These are phyloP conservation scores for Didymosphaeria variabile DNA, from an alignment of 2,329 filamentous ascomycete species.

Conservation along the genomic window DNA sequence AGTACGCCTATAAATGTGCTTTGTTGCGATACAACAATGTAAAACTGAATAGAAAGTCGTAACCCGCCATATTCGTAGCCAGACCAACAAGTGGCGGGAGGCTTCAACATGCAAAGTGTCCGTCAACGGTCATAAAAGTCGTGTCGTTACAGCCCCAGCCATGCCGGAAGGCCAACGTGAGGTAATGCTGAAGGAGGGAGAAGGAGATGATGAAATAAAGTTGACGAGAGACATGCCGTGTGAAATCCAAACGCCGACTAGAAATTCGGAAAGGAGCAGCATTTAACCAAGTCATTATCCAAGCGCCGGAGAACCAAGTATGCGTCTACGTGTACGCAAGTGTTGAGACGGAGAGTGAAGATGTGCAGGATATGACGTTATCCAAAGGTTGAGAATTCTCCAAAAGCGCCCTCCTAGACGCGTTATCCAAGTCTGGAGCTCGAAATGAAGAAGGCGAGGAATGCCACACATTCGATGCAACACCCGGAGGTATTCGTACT, in stretches of 20 bases:
- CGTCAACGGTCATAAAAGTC: conserved; percentile 16
- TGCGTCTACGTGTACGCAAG: neutral
- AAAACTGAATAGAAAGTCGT: neutral
- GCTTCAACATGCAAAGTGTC: conserved; percentile 11
- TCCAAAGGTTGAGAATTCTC: neutral
- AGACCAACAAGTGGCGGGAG: neutral
- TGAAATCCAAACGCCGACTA: neutral
- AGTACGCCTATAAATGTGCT: conserved; percentile 10
- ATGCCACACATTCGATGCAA: neutral
- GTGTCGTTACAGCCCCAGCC: conserved; percentile 10
- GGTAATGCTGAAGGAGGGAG: conserved; percentile 1
- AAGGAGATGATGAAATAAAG: conserved; percentile 2
- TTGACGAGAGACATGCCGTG: neutral
- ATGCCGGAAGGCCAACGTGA: neutral
- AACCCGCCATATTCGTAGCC: conserved; percentile 9
- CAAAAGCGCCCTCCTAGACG: neutral
- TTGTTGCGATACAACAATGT: neutral
- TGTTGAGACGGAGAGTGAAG: neutral
- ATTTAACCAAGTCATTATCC: neutral
- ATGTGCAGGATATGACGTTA: neutral
- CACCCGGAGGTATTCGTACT: no score
- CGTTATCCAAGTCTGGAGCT: neutral
- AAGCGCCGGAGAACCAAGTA: conserved; percentile 3
- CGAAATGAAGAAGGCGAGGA: neutral
- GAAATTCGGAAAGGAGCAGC: neutral